Evolutionary conservation across 371 early-diverging fungal species (phyloP).

Genomic region (Vairimorpha necatrix): DNA sequence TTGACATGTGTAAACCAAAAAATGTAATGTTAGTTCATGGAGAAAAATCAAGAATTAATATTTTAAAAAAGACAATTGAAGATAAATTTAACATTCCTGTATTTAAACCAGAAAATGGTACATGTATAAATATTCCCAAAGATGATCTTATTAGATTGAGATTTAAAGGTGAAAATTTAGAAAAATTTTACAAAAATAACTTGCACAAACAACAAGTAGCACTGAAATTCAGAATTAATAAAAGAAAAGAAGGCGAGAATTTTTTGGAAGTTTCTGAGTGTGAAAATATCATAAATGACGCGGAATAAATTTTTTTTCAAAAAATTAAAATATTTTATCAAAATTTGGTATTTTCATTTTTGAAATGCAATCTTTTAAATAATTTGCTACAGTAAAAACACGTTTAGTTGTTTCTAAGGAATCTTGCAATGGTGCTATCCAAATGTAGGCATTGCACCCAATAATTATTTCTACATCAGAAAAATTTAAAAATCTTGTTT

Average conservation of each 20-base stretch:
- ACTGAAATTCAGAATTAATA: slow-evolving; percentile 7
- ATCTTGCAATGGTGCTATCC: slow-evolving; percentile 61
- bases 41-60: slow-evolving; percentile 79
- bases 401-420: not conserved
- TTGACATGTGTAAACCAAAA: slow-evolving; percentile 78
- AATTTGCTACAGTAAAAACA: not conserved
- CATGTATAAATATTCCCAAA: slow-evolving; percentile 37
- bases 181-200: slow-evolving; percentile 14
- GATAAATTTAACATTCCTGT: slow-evolving; percentile 42
- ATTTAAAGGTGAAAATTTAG: slow-evolving; percentile 25
- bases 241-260: slow-evolving; percentile 5
- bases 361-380: slow-evolving; percentile 4
- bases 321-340: slow-evolving; percentile 17
- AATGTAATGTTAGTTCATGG: slow-evolving; percentile 97
- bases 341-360: not conserved
- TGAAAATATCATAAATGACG: not conserved
- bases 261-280: not conserved
- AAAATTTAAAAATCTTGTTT: slow-evolving; percentile 38
- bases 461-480: slow-evolving; percentile 79
- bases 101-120: slow-evolving; percentile 49
- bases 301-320: no score
- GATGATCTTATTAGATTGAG: slow-evolving; percentile 27
- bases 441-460: slow-evolving; percentile 90
- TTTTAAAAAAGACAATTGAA: slow-evolving; percentile 69
- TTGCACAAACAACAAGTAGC: slow-evolving; percentile 7